Base-by-base conservation (phyloP, 1,284 basidiomycete genomes). In the Boletus semigastroideus region DNA sequence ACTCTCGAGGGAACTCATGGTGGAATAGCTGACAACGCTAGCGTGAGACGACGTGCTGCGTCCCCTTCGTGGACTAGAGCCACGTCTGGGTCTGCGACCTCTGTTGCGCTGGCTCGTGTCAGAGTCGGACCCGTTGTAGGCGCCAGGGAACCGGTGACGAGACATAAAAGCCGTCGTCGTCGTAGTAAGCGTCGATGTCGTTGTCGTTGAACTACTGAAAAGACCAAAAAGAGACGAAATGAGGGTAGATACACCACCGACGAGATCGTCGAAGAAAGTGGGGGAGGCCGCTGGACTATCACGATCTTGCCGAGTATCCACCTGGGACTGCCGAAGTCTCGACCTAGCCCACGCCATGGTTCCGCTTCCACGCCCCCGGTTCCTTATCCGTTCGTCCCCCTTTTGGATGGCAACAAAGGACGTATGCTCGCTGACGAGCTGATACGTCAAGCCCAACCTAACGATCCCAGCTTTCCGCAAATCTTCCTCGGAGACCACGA, bases 401-500 rank as follows among this genome's bases (percentile, higher is more conserved):
- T 31, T 34, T 33, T 79, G 76, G 4, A 80, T 68, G 3, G 80
- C 84, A 27, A 86, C 67, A 53, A 86, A 84, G 0, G 80, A 81
- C 0, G 82, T 83, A 54, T 78, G 66, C 45, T 64, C 61, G 63
- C 76, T 83, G 0, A 70, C 74, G 30, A 86, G 70, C 53, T 78
- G 76, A 58, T 83, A 84, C 19, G 63, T 66, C 51, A 73, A 67
- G 3, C 80, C 83, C 4, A 84, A 68, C 14, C 72, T 65, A 22
- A 82, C 57, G 38, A 83, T 76, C 1, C 72, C 70, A 5, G 75
- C 74, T 59, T 69, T 78, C 17, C 67, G 68, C 25, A 74, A 61
- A 20, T 75, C 71, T 0, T 70, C 68, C 0, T 66, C 59, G 1
- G 69, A 56, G 34, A 59, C 63, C 10, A 65, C 25, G 8, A 67